These are phyloP conservation scores for Madurella fahalii DNA, from an alignment of 2,329 filamentous ascomycete species.

Conservation along the genomic window DNA sequence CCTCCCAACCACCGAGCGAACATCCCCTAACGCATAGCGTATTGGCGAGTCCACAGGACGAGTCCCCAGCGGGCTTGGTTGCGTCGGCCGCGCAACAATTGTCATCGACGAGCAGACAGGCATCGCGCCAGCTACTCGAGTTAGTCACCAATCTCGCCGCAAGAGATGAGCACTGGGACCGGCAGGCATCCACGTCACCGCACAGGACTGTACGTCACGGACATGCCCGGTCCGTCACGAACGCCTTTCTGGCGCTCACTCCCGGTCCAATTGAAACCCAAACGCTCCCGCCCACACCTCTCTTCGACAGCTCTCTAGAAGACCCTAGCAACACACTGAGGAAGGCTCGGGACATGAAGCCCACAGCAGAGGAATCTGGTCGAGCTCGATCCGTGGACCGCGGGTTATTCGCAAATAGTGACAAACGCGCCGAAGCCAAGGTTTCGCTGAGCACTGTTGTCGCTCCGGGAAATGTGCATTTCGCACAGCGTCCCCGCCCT, in stretches of 20 bases:
- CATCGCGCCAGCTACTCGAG: slow-evolving; percentile 31
- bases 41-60: slow-evolving; percentile 61
- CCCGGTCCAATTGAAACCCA: slow-evolving; percentile 32
- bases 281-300: slow-evolving; percentile 37
- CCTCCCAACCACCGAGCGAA: slow-evolving; percentile 47
- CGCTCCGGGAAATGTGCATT: slow-evolving; percentile 57
- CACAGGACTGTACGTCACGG: slow-evolving; percentile 37
- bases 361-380: slow-evolving; percentile 41
- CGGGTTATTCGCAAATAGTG: slow-evolving; percentile 51
- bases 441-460: slow-evolving; percentile 59
- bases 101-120: slow-evolving; percentile 9
- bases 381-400: slow-evolving; percentile 63
- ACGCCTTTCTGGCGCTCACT: slow-evolving; percentile 43
- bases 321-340: slow-evolving; percentile 43
- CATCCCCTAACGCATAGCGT: slow-evolving; percentile 75
- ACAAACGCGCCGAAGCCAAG: slow-evolving; percentile 62
- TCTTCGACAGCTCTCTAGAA: slow-evolving; percentile 33
- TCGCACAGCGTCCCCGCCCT: slow-evolving; percentile 43
- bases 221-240: slow-evolving; percentile 42
- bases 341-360: slow-evolving; percentile 39
- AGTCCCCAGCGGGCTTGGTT: slow-evolving; percentile 29
- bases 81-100: slow-evolving; percentile 22
- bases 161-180: slow-evolving; percentile 32
- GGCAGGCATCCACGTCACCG: slow-evolving; percentile 30
- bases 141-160: slow-evolving; percentile 35